phyloP scores from a whole-genome alignment of 163 green algal genomes.

The Chlorella variabilis region DNA sequence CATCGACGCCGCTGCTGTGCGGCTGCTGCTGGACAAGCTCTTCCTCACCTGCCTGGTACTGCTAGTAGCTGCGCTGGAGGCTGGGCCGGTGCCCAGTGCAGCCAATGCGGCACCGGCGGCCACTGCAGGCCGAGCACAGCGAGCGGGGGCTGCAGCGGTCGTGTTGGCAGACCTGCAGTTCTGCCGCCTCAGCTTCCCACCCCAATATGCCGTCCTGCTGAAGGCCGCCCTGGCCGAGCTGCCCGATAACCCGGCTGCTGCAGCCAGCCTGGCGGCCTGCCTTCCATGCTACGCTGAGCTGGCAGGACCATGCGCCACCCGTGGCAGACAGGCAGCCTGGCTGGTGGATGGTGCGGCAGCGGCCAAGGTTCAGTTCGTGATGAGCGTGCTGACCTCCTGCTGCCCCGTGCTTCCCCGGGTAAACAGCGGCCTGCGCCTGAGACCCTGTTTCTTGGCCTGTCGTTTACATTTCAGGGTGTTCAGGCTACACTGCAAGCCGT shows the following conservation, averaged over 20 bases:
- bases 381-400: constrained; percentile 47
- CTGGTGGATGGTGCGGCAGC: constrained; percentile 38
- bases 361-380: constrained; percentile 51
- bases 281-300: constrained; percentile 49
- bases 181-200: constrained; percentile 42
- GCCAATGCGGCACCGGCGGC: not conserved
- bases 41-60: constrained; percentile 41
- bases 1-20: not conserved
- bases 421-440: not conserved
- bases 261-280: constrained; percentile 14
- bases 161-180: constrained; percentile 54
- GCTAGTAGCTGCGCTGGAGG: constrained; percentile 20
- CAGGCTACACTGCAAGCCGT: no score
- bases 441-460: not conserved
- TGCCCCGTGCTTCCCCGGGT: constrained; percentile 27
- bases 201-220: constrained; percentile 42
- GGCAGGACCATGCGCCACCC: not conserved
- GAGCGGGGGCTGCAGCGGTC: constrained; percentile 31
- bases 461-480: no score
- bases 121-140: not conserved
- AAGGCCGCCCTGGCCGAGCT: constrained; percentile 31
- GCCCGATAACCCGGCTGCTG: not conserved
- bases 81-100: not conserved
- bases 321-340: constrained; percentile 34
- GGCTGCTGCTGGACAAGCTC: constrained; percentile 46